These are phyloP conservation scores for Cicer bijugum DNA, from an alignment of 306 rosid species.

Conservation along the genomic window DNA sequence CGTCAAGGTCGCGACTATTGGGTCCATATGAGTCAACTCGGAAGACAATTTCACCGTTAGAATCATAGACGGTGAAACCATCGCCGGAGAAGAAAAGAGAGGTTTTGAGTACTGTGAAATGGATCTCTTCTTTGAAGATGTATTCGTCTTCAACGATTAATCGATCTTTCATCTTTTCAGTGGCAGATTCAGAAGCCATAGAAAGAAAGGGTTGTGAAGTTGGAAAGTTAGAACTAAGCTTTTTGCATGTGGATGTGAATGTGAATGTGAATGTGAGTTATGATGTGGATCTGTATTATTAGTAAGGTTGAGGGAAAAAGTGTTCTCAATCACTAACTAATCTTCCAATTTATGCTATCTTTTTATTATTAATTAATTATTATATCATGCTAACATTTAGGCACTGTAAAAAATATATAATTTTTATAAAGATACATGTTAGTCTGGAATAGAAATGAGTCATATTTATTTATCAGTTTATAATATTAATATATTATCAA, in stretches of 20 bases:
- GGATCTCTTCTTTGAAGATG: constrained; percentile 63
- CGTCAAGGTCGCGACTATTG: constrained; percentile 57
- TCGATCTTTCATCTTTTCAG: constrained; percentile 47
- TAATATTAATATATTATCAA: no score
- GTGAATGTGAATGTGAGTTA: neutral
- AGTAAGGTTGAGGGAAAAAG: neutral
- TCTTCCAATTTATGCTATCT: neutral
- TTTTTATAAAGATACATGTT: no score
- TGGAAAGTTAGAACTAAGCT: neutral
- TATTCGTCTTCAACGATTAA: constrained; percentile 45
- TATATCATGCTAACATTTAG: no score
- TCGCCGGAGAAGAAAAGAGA: constrained; percentile 85
- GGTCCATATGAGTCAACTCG: constrained; percentile 89
- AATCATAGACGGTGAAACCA: constrained; percentile 81
- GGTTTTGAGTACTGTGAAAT: constrained; percentile 80
- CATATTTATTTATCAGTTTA: no score
- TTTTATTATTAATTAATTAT: neutral
- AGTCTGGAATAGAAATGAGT: no score
- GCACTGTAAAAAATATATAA: no score
- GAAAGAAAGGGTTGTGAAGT: neutral
- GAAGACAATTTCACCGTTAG: constrained; percentile 68
- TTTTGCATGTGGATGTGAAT: constrained; percentile 16
- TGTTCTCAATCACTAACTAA: neutral
- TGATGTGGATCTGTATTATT: neutral
- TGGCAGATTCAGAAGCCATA: neutral